Evolutionary conservation across 2,329 filamentous ascomycete genomes (phyloP).

Genomic region (Epichloe sp.): DNA sequence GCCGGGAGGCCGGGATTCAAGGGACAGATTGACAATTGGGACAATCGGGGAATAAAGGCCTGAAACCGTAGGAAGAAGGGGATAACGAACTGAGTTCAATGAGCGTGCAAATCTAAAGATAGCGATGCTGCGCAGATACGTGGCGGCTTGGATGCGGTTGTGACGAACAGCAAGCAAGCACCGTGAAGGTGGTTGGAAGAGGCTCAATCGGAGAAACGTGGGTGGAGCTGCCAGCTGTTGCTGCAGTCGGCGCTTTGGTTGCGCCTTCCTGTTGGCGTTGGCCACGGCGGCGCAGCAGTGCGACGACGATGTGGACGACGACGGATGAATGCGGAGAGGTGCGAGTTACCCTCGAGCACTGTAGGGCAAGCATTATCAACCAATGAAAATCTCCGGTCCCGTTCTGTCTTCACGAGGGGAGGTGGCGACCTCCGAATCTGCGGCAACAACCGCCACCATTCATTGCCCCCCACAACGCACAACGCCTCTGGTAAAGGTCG

Average conservation of each 20-base stretch:
- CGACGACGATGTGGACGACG: background rate
- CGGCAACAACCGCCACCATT: slow-evolving; percentile 4
- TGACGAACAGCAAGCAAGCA: slow-evolving; percentile 4
- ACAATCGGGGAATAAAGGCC: slow-evolving; percentile 6
- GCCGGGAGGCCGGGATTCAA: background rate
- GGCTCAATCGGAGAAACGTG: slow-evolving; percentile 5
- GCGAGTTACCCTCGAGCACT: background rate
- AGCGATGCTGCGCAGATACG: slow-evolving; percentile 12
- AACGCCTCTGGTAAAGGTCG: background rate
- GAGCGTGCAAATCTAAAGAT: slow-evolving; percentile 14
- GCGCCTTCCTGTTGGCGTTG: background rate
- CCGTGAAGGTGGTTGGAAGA: slow-evolving; percentile 5
- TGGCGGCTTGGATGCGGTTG: slow-evolving; percentile 4
- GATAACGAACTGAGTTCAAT: slow-evolving; percentile 22
- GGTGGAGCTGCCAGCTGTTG: slow-evolving; percentile 6
- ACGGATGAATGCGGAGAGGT: slow-evolving; percentile 1
- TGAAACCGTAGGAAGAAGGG: slow-evolving; percentile 7
- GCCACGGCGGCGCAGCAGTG: background rate
- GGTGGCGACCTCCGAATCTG: slow-evolving; percentile 21
- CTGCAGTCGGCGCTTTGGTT: background rate
- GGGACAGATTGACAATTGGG: slow-evolving; percentile 6
- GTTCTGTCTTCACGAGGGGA: slow-evolving; percentile 6
- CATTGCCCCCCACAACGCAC: background rate
- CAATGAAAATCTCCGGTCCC: background rate
- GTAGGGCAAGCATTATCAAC: background rate